phyloP scores from a whole-genome alignment of 176 grass and related monocot genomes.

The Carex kokanica region DNA sequence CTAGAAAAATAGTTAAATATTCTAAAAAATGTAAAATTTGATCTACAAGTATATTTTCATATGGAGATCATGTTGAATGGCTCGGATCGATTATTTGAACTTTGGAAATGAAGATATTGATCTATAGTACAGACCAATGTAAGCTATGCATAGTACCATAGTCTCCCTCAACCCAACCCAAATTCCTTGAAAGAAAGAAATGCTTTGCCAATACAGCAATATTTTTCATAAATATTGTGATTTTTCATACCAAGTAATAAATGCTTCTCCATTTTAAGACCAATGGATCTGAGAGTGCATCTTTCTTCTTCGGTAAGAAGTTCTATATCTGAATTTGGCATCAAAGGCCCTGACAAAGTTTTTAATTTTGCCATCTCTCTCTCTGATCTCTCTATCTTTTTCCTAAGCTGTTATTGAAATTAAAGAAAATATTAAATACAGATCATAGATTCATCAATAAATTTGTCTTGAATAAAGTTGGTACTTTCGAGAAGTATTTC shows the following conservation, averaged over 20 bases:
- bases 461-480: neutral
- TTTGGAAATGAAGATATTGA: no score
- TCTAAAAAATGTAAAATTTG: no score
- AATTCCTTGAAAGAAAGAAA: neutral
- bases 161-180: neutral
- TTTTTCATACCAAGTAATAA: constrained; percentile 54
- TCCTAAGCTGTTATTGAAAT: constrained; percentile 47
- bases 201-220: neutral
- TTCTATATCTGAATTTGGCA: constrained; percentile 58
- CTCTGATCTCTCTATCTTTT: constrained; percentile 79
- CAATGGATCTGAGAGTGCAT: constrained; percentile 53
- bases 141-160: no score
- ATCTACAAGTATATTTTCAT: no score
- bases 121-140: no score
- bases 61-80: no score
- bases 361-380: constrained; percentile 50
- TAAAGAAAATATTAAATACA: constrained; percentile 19
- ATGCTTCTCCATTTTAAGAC: constrained; percentile 61
- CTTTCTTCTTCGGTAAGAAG: constrained; percentile 81
- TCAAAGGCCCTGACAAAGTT: constrained; percentile 44
- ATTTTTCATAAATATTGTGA: neutral
- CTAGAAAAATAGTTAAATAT: no score
- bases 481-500: neutral
- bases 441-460: neutral
- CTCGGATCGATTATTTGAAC: no score